These are phyloP conservation scores for Exophiala viscosa DNA, from an alignment of 2,329 filamentous ascomycete genomes.

Conservation along the genomic window DNA sequence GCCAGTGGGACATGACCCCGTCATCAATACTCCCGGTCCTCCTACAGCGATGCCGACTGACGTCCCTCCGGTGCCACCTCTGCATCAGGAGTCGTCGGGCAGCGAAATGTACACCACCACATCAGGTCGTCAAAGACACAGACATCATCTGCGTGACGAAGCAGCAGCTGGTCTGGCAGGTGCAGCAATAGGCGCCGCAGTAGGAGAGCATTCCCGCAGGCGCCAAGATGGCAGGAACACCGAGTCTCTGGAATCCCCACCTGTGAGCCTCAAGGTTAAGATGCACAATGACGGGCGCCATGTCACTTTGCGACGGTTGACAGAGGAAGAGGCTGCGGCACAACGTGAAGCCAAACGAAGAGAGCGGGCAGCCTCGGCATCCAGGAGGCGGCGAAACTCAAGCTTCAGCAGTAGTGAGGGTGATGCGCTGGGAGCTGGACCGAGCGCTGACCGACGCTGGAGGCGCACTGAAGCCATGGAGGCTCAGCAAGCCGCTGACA, in stretches of 20 bases:
- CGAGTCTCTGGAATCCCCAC: conserved; percentile 52
- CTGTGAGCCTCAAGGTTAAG: conserved; percentile 62
- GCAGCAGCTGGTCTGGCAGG: conserved; percentile 34
- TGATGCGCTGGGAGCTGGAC: conserved; percentile 32
- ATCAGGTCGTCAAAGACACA: conserved; percentile 27
- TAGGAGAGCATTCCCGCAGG: conserved; percentile 32
- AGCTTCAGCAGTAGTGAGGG: conserved; percentile 42
- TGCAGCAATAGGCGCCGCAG: conserved; percentile 30
- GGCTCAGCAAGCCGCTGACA: conserved; percentile 44
- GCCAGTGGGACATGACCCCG: conserved; percentile 34
- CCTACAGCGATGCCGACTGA: conserved; percentile 32
- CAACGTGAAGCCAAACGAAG: conserved; percentile 53
- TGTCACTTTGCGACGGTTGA: conserved; percentile 59
- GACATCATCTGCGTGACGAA: conserved; percentile 30
- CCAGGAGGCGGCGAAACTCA: conserved; percentile 36
- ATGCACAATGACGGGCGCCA: conserved; percentile 62
- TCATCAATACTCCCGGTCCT: conserved; percentile 27
- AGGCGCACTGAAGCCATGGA: conserved; percentile 49
- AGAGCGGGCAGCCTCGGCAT: conserved; percentile 39
- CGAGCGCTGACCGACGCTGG: conserved; percentile 41
- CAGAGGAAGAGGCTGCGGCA: conserved; percentile 60
- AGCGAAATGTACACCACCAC: conserved; percentile 32
- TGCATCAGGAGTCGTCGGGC: conserved; percentile 39
- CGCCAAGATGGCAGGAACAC: conserved; percentile 36
- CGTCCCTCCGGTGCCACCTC: conserved; percentile 40